Evolutionary conservation across 805 yeast genomes (phyloP), one percentile per base, ranked within the genome.

Genomic region (Grigorovia jiainica): DNA sequence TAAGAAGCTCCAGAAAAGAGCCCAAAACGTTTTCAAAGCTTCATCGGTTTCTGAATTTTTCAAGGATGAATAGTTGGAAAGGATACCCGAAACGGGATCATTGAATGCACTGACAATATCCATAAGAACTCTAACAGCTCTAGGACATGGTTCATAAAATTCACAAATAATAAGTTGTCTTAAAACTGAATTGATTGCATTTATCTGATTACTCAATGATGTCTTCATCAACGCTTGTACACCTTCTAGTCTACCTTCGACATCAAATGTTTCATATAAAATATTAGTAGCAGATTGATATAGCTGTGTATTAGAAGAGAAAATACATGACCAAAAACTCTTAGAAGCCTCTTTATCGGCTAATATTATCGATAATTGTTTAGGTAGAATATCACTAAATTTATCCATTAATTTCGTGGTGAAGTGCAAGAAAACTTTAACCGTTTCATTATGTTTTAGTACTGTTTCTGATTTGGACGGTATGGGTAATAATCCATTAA

Each of bases 191-290:
- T 66, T 71, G 20, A 76, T 64, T 0, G 87, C 76, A 3, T 49
- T 50, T 5, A 87, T 50, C 7, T 79, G 71, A 7, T 63, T 55
- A 2, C 61, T 53, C 11, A 79, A 55, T 42, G 74, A 67, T 7
- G 63, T 54, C 8, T 60, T 58, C 20, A 87, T 61, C 30, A 79
- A 55, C 4, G 70, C 71, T 37, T 69, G 74, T n/a, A 85, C 68
- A 29, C 87, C 86, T 58, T 84, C 95, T 29, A 76, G 63, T 52
- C 96, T 72, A 15, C 89, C 95, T 42, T 76, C 79, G 11, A 79
- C 84, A 57, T 87, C 94, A 58, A 76, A 82, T 0, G 84, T 76
- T 49, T 84, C 90, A 52, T 82, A 81, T 3, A 87, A 57, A 17
- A 86, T 68, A 47, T 81, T 81, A 5, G 83, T 71, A 1, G 89